Base-by-base conservation (phyloP, 2,329 filamentous ascomycete genomes). In the Rachicladosporium sp. region DNA sequence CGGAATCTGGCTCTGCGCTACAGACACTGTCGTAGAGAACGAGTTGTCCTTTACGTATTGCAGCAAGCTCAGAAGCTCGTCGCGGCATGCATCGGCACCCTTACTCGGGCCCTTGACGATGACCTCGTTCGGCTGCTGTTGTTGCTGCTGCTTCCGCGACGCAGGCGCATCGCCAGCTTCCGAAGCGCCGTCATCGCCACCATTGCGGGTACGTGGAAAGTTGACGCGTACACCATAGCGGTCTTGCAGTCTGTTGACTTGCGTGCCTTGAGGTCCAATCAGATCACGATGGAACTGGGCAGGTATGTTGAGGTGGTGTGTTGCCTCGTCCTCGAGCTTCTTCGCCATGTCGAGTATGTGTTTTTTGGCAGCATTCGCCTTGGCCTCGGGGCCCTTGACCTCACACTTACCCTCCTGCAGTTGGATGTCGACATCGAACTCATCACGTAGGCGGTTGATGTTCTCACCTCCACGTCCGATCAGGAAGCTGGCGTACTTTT, bases 201-300 rank as follows among this genome's bases (percentile, higher is more conserved):
- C 53, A 37, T 56, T 52, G 32, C 60, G 65, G 36, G 71, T 68
- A 57, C 87, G 84, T 31, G 91, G 91, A 70, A 98, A 98, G 66
- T 95, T 89, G 52, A 98, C 91, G 46, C 88, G 79, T 32, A 98
- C 91, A 57, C 82, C 81, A 70, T 98, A 95, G 35, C 88, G 82
- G 41, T 80, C 85, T 64, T 98, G 88, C 15, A 98, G 74, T 49
- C 84, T 81, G 65, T 91, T 91, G 56, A 98, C 89, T 58, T 93
- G 84, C 55, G 71, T 76, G 43, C 91, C 91, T 53, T 84, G 80
- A 12, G 84, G 75, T 36, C 91, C 91, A 52, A 98, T 98, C 40
- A 98, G 71, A 59, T 95, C 88, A 44, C 86, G 77, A 64, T 98
- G 91, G 63, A 82, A 96, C 65, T 94, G 86, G 40, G 89, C 82